Percentiles rank a stretch among this genome's conserved stretches.
Conservation (phyloP, 169 alveolate genomes). For the Cryptosporidium viatorum region DNA sequence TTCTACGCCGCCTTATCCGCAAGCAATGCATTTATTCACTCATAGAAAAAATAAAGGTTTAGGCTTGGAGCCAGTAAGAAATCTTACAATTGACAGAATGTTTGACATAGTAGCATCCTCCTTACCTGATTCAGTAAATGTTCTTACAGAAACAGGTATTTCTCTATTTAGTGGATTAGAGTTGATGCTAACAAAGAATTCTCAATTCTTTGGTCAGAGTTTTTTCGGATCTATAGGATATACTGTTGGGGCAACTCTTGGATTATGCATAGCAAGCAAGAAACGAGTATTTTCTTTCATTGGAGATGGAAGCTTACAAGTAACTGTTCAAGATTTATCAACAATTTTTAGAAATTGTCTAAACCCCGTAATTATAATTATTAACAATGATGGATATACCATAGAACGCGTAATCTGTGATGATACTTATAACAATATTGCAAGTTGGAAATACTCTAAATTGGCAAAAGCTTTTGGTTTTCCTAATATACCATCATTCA, state of each 20-base stretch:
- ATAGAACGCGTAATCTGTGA: slow-evolving; percentile 79
- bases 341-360: slow-evolving; percentile 74
- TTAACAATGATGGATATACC: slow-evolving; percentile 80
- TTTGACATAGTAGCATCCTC: slow-evolving; percentile 76
- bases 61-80: slow-evolving; percentile 50
- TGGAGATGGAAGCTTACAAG: slow-evolving; percentile 81
- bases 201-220: slow-evolving; percentile 76
- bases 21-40: slow-evolving; percentile 51
- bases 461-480: slow-evolving; percentile 68
- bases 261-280: slow-evolving; percentile 75
- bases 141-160: slow-evolving; percentile 79
- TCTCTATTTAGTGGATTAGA: slow-evolving; percentile 77
- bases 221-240: slow-evolving; percentile 81
- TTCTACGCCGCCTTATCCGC: slow-evolving; percentile 71
- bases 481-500: slow-evolving; percentile 43
- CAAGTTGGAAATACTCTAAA: slow-evolving; percentile 75
- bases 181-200: slow-evolving; percentile 76
- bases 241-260: slow-evolving; percentile 79
- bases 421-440: slow-evolving; percentile 78
- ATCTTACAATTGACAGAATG: slow-evolving; percentile 66
- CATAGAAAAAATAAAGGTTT: slow-evolving; percentile 53
- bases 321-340: slow-evolving; percentile 80
- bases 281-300: slow-evolving; percentile 72
- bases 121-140: slow-evolving; percentile 74
- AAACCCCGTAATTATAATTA: slow-evolving; percentile 75